Evolutionary conservation across 305 asterid species (phyloP).

Genomic region (Nicotiana rustica): DNA sequence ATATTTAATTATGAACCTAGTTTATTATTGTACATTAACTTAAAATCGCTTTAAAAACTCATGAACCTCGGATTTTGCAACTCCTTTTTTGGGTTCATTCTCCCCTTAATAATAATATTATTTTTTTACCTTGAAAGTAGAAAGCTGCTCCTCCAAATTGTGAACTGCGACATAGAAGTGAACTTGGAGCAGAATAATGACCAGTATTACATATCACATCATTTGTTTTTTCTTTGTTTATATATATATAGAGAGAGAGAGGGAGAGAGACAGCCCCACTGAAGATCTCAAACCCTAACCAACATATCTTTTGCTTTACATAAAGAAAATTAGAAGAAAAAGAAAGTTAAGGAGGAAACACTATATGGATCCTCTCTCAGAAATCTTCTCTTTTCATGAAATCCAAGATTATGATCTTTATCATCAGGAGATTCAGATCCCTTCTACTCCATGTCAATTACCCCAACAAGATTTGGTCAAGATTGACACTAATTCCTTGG

Average conservation of each 20-base stretch:
- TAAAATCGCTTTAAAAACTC: too few relatives aligned
- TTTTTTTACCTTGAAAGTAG: neutral
- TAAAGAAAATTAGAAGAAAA: neutral
- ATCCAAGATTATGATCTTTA: neutral
- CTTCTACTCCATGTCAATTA: neutral
- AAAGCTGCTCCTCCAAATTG: neutral
- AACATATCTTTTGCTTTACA: neutral
- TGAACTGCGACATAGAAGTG: neutral
- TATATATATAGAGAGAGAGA: too few relatives aligned
- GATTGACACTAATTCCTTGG: neutral
- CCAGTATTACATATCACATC: neutral
- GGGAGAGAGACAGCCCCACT: neutral
- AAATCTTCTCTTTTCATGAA: neutral
- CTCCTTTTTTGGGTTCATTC: neutral
- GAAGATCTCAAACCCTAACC: conserved; percentile 4
- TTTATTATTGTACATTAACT: too few relatives aligned
- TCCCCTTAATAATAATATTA: neutral
- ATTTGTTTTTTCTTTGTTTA: too few relatives aligned
- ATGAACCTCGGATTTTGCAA: too few relatives aligned
- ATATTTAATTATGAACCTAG: too few relatives aligned
- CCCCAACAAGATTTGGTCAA: neutral
- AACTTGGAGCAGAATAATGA: neutral
- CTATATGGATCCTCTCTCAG: neutral
- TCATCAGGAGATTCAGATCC: neutral
- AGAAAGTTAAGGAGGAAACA: neutral